These are phyloP conservation scores for Toxicodendron radicans DNA, from an alignment of 345 rosid genomes.

Conservation along the genomic window DNA sequence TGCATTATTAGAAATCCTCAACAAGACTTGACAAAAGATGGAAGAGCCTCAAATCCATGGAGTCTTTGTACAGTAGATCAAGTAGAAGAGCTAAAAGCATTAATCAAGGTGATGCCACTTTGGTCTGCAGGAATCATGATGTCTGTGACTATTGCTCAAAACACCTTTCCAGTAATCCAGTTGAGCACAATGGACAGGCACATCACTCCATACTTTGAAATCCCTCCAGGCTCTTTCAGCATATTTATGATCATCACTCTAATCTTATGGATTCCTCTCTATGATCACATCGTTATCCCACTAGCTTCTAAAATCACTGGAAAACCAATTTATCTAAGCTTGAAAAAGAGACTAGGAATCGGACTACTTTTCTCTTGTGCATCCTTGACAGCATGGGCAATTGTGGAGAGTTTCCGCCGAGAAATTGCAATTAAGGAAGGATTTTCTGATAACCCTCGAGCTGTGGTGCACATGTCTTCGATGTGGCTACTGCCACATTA, in stretches of 20 bases:
- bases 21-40: slow-evolving; percentile 35
- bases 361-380: slow-evolving; percentile 33
- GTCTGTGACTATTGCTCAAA: slow-evolving; percentile 38
- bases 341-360: slow-evolving; percentile 51
- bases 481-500: slow-evolving; percentile 49
- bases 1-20: slow-evolving; percentile 38
- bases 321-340: slow-evolving; percentile 32
- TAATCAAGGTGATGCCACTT: slow-evolving; percentile 44
- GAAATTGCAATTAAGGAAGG: slow-evolving; percentile 31
- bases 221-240: slow-evolving; percentile 51
- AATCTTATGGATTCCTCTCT: slow-evolving; percentile 38
- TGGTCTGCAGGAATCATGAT: slow-evolving; percentile 58
- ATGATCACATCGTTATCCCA: slow-evolving; percentile 43
- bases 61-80: slow-evolving; percentile 54
- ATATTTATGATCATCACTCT: slow-evolving; percentile 37
- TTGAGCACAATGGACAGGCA: slow-evolving; percentile 59
- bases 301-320: slow-evolving; percentile 36
- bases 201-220: slow-evolving; percentile 41
- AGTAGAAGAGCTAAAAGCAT: slow-evolving; percentile 63
- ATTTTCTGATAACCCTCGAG: slow-evolving; percentile 23
- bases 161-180: slow-evolving; percentile 38
- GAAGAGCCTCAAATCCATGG: slow-evolving; percentile 41
- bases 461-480: slow-evolving; percentile 40
- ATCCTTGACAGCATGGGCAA: slow-evolving; percentile 35
- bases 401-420: slow-evolving; percentile 41